Percentiles rank a stretch among this genome's conserved stretches.
phyloP scores from a whole-genome alignment of 345 rosid species.

The Fremontodendron californicum region DNA sequence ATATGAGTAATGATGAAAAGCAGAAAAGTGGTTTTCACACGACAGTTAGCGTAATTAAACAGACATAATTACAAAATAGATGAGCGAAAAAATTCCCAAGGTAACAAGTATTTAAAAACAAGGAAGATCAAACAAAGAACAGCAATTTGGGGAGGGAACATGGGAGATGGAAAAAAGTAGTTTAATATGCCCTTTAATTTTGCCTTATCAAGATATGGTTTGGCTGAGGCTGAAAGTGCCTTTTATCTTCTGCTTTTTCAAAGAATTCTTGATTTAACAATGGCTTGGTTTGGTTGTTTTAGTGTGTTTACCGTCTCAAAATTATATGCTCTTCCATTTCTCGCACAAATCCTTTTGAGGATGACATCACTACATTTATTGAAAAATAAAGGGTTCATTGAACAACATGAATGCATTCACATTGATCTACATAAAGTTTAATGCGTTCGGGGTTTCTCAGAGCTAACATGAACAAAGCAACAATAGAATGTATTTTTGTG shows the following conservation, averaged over 20 bases:
- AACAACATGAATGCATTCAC: conserved; percentile 3
- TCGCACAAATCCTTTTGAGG: neutral
- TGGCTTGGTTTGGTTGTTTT: neutral
- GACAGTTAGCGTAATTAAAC: neutral
- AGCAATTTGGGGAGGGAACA: neutral
- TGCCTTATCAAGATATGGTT: conserved; percentile 25
- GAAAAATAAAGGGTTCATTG: neutral
- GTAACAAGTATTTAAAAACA: neutral
- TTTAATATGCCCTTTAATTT: conserved; percentile 2
- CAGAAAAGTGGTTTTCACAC: neutral
- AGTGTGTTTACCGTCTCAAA: neutral
- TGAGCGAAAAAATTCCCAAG: neutral
- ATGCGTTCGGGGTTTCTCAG: neutral
- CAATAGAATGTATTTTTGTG: too few species aligned
- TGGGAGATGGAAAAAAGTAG: neutral
- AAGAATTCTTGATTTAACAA: neutral
- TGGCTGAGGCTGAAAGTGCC: conserved; percentile 8
- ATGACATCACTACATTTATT: neutral
- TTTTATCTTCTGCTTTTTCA: conserved; percentile 8
- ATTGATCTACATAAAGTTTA: neutral
- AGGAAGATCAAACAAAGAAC: neutral
- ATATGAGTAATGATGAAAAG: neutral
- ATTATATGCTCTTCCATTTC: neutral
- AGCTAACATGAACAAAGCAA: neutral
- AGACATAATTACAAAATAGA: neutral